Base-by-base conservation (phyloP, 257 asterid species). In the Buddleja alternifolia region DNA sequence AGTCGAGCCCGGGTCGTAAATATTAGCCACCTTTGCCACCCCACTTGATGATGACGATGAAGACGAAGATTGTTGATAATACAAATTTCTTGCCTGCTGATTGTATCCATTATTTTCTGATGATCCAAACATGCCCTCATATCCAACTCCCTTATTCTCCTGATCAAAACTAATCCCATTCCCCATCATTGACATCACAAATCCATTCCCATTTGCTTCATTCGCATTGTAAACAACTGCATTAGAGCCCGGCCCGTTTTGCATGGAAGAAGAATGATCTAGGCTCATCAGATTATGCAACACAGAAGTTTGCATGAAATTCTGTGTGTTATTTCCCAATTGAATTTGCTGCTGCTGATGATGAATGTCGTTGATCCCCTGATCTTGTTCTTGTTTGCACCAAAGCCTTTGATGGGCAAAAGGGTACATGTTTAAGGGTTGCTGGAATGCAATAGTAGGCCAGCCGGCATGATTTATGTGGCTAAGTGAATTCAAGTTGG, bases 401-500 rank as follows among this genome's bases (percentile, higher is more conserved):
- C 96, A 88, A 8, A 83, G 23, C 46, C 81, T 67, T 51, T 78
- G 90, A 6, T 82, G 90, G 12, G 75, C 71, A 17, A 71, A 88
- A 3, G 89, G 84, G 55, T 79, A 81, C 60, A 74, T 77, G 77
- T 58, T 70, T 45, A 83, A 4, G 3, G 81, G 80, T 60, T 80
- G 97, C 40, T 83, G 94, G 74, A 90, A 83, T 1, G 92, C 87
- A 9, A 88, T 70, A 5, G 82, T 54, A 0, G 92, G 89, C 95
- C 94, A 84, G 57, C 72, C 5, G n/a, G 34, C 71, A 42, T 68
- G 75, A 3, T 67, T 70, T 1, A 68, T 40, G 20, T 73, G 71
- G 77, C 60, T 9, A 82, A 41, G 36, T 82, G 89, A 44, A 7
- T 67, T 75, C 29, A 77, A 29, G 71, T 45, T 77, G 6, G 77